phyloP scores from a whole-genome alignment of 306 rosid species.

The Canavalia ensiformis region DNA sequence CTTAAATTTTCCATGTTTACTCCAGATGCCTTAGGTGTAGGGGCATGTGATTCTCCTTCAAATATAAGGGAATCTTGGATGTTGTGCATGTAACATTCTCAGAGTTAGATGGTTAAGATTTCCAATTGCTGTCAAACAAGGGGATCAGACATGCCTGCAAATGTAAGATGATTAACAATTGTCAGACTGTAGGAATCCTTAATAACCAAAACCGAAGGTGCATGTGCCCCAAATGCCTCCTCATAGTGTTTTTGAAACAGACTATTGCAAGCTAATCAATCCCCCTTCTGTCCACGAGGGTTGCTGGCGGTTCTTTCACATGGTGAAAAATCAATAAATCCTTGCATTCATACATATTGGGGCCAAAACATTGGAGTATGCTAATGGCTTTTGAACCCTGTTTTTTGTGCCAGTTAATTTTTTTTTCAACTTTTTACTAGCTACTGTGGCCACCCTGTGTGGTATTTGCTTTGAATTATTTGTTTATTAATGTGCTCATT shows the following conservation, averaged over 20 bases:
- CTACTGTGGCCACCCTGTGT: neutral
- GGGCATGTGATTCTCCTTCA: neutral
- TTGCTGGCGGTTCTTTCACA: constrained; percentile 4
- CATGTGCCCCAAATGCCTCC: neutral
- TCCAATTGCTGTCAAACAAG: neutral
- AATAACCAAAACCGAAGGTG: neutral
- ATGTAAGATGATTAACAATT: neutral
- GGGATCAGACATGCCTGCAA: neutral
- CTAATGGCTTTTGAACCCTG: constrained; percentile 13
- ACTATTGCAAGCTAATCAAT: neutral
- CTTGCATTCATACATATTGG: constrained; percentile 16
- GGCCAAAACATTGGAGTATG: neutral
- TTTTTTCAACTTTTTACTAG: neutral
- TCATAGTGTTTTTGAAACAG: neutral
- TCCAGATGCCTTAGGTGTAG: neutral
- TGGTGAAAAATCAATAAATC: neutral
- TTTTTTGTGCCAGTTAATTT: constrained; percentile 5
- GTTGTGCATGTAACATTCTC: neutral
- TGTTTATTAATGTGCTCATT: constrained; percentile 1
- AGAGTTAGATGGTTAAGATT: neutral
- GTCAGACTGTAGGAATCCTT: neutral
- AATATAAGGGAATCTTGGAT: neutral
- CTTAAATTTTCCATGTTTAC: neutral
- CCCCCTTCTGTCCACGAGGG: neutral
- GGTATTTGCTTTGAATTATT: constrained; percentile 4